phyloP scores from a whole-genome alignment of 164 flowering plant species.

The Cinnamomum micranthum region DNA sequence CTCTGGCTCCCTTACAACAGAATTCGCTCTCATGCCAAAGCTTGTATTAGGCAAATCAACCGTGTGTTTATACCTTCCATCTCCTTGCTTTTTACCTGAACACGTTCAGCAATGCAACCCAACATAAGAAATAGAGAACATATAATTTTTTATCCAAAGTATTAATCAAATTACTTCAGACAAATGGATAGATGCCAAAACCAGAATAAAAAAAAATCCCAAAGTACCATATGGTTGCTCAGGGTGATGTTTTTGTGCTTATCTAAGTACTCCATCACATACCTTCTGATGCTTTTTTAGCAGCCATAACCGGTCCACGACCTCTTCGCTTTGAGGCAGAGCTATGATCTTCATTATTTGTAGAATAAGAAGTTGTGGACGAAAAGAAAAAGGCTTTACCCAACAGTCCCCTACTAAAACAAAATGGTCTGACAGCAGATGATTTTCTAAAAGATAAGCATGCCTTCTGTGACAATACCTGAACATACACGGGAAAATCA shows the following conservation, averaged over 20 bases:
- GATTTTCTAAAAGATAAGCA: constrained; percentile 43
- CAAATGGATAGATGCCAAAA: neutral
- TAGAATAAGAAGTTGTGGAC: constrained; percentile 11
- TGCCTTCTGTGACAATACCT: constrained; percentile 57
- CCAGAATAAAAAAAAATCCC: neutral
- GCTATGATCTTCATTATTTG: constrained; percentile 18
- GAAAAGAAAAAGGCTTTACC: constrained; percentile 27
- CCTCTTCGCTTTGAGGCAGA: constrained; percentile 61
- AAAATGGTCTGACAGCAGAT: constrained; percentile 26
- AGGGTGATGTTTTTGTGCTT: neutral
- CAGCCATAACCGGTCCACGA: constrained; percentile 85
- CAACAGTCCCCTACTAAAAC: constrained; percentile 29
- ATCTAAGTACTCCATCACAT: neutral
- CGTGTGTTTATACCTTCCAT: constrained; percentile 87
- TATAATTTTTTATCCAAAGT: neutral
- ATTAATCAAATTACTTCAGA: neutral
- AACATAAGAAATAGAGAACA: neutral
- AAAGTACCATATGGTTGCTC: neutral
- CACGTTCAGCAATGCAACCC: constrained; percentile 16
- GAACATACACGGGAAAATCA: constrained; percentile 14
- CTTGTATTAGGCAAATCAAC: constrained; percentile 88
- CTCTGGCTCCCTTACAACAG: constrained; percentile 87
- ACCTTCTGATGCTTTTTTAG: constrained; percentile 77
- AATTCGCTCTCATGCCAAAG: constrained; percentile 91
- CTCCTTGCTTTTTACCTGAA: constrained; percentile 73